phyloP scores from a whole-genome alignment of 2,329 filamentous ascomycete species.

The Fusarium sp. region DNA sequence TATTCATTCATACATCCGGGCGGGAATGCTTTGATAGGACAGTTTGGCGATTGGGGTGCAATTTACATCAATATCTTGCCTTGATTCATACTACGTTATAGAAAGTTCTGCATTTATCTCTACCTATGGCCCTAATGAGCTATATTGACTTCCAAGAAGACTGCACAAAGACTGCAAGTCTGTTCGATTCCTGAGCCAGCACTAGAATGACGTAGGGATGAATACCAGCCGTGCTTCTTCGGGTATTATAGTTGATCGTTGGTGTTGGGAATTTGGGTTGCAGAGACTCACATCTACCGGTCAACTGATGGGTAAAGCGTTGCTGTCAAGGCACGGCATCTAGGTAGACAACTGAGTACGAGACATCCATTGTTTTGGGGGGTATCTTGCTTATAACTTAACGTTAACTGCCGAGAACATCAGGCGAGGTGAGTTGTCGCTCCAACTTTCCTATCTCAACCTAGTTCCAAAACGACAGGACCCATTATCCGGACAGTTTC shows the following conservation, averaged over 20 bases:
- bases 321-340: background rate
- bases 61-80: conserved; percentile 54
- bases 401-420: background rate
- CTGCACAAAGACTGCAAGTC: background rate
- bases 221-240: background rate
- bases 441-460: conserved; percentile 39
- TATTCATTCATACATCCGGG: conserved; percentile 53
- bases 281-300: background rate
- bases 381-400: background rate
- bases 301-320: background rate
- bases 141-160: background rate
- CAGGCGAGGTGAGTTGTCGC: conserved; percentile 20
- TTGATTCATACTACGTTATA: conserved; percentile 39
- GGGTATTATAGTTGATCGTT: background rate
- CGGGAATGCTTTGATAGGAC: conserved; percentile 59
- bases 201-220: background rate
- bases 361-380: background rate
- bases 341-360: background rate
- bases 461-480: conserved; percentile 22
- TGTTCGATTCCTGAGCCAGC: background rate
- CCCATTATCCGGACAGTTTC: conserved; percentile 16
- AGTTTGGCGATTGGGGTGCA: conserved; percentile 64
- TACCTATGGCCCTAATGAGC: background rate
- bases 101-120: conserved; percentile 26
- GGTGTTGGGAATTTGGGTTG: background rate